Evolutionary conservation across 1,284 basidiomycete species (phyloP), one percentile per base, ranked within the genome.

Genomic region (Sphagnurus paluster): DNA sequence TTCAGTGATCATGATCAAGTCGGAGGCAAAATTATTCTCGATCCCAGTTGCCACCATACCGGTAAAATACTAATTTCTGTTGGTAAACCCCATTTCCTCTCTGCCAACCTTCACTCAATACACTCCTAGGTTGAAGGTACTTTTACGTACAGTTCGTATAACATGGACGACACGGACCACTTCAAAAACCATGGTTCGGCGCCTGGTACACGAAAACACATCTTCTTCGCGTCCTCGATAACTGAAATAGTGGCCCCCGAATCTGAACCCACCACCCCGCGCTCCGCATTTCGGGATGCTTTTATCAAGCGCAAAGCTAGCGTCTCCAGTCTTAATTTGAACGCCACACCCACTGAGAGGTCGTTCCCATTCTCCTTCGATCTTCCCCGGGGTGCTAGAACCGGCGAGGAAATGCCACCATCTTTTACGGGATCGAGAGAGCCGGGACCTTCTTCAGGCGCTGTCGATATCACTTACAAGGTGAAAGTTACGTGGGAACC

Each of bases 51-150:
- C 60, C 65, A 67, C 39, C 72, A 65, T 50, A 70, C 71, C 2
- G 84, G 84, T n/a, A 74, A 73, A n/a, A 61, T 87, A 41, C 68
- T 71, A 10, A 66, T 86, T 34, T 70, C 77, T 17, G 84, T 85
- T 55, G 54, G 79, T 2, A 11, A n/a, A 28, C 64, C 24, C 41
- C 11, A 25, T 30, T n/a, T 14, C n/a, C n/a, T n/a, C n/a, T 19
- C 45, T n/a, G 33, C 11, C 16, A 24, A 20, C 39, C 34, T 48
- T 38, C 33, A 21, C 40, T 49, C 7, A 50, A 10, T 54, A 47
- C 32, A 42, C 21, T 10, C 16, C 19, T 35, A 87, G 84, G 65
- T 87, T 48, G 81, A 85, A 66, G 84, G 84, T 9, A 60, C 70
- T 5, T 82, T 87, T 57, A 65, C 69, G n/a, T 82, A 79, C 58